Conservation (phyloP, 305 asterid genomes). For the Rubia peregrina region DNA sequence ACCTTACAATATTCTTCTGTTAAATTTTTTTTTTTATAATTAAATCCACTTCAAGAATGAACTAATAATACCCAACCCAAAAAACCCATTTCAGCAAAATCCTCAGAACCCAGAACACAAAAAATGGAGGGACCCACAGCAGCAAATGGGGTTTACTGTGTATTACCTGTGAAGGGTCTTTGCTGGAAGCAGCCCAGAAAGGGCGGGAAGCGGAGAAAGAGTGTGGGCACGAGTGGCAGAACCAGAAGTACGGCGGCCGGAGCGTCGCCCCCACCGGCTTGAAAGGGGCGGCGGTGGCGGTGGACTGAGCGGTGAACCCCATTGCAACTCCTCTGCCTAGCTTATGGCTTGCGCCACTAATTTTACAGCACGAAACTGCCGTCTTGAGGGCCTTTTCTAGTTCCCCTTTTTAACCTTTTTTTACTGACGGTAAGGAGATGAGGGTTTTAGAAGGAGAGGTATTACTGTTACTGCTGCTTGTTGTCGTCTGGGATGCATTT, state of each 20-base stretch:
- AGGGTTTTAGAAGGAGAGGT: conserved; percentile 26
- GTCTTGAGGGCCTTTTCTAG: conserved; percentile 39
- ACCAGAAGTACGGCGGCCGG: conserved; percentile 13
- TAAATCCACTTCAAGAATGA: neutral
- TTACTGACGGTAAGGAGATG: conserved; percentile 7
- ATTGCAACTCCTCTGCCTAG: conserved; percentile 57
- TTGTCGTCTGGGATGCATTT: conserved; percentile 10
- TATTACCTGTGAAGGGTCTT: conserved; percentile 24
- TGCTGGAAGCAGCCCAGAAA: conserved; percentile 30
- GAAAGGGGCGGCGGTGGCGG: conserved; percentile 40
- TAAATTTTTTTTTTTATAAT: too few species aligned
- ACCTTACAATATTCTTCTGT: too few species aligned
- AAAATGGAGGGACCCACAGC: neutral
- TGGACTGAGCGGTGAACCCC: conserved; percentile 62
- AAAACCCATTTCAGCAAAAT: neutral
- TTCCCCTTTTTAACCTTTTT: conserved; percentile 4
- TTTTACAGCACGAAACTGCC: conserved; percentile 44
- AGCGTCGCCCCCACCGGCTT: conserved; percentile 31
- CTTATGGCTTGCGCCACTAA: conserved; percentile 51
- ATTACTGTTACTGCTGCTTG: conserved; percentile 38
- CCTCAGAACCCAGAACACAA: neutral
- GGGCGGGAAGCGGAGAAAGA: conserved; percentile 29
- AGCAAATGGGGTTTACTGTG: neutral
- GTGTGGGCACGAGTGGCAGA: conserved; percentile 21
- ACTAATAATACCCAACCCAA: neutral